Base-by-base conservation (phyloP, 352 stramenopile species). In the Phytophthora citricola region DNA sequence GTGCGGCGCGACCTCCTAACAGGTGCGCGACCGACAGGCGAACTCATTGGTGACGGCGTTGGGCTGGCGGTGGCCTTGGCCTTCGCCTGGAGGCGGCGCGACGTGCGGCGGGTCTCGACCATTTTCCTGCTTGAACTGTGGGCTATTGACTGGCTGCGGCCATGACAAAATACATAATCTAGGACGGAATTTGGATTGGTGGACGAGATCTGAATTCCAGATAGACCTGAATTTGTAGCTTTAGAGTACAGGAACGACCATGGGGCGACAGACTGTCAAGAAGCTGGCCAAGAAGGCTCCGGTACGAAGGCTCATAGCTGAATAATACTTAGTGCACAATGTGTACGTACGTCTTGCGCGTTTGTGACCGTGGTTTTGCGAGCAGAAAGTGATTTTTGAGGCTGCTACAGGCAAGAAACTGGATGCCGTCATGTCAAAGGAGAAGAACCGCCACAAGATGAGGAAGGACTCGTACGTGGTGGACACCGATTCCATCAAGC, bases 21-120 rank as follows among this genome's bases (percentile, higher is more conserved):
- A 47, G 50, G 14, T 38, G 12, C 39, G 26, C 39, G 53, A 17
- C 10, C 52, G 45, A 15, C 43, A 5, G 32, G 38, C 11, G 40
- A 72, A 29, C 17, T 51, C 29, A 51, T 41, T 5, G 48, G 67
- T 3, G 65, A 70, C 22, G 69, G 65, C 11, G 63, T 57, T 11
- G 66, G 65, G 15, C 57, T 60, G 20, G 31, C 29, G 2, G 17
- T 26, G 39, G 63, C 54, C 20, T 46, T 51, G 7, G 66, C 51
- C 65, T 87, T 82, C 15, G 78, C 79, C 71, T 90, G 81, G 27
- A 92, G 75, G 26, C 84, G 84, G 47, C 67, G 76, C 27, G 81
- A 87, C 52, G 76, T 83, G 26, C 84, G 58, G 62, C 84, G 79
- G 52, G 84, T 92, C 38, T 78, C 71, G 43, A 92, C 84, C 84